Evolutionary conservation across 345 rosid genomes (phyloP).

Genomic region (Eucalyptus brandiana): DNA sequence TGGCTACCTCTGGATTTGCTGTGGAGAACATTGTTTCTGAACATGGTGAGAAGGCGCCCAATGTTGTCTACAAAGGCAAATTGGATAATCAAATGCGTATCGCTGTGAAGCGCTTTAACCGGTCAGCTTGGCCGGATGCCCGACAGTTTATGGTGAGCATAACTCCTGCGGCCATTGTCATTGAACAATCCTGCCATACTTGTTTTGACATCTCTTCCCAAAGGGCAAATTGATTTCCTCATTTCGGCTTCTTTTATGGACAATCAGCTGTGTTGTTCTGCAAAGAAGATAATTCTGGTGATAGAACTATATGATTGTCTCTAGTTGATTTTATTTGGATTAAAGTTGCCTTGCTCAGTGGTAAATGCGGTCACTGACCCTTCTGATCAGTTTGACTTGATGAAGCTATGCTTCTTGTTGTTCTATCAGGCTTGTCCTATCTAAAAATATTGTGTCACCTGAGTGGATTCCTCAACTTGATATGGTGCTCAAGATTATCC

Average conservation of each 20-base stretch:
- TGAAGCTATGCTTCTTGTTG: not conserved
- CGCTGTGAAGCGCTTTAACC: constrained; percentile 83
- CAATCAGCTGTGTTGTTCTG: not conserved
- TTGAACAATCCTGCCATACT: not conserved
- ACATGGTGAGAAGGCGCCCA: constrained; percentile 90
- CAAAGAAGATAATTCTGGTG: not conserved
- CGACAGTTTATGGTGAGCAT: constrained; percentile 59
- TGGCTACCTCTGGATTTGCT: constrained; percentile 84
- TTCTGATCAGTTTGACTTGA: not conserved
- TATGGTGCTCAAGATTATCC: not conserved
- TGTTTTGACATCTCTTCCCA: not conserved
- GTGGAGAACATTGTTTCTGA: constrained; percentile 88
- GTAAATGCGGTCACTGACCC: not conserved
- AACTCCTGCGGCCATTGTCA: not conserved
- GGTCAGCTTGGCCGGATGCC: constrained; percentile 92
- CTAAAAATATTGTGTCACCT: not conserved
- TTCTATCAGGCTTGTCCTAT: not conserved
- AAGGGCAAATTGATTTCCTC: not conserved
- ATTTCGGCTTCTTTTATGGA: not conserved
- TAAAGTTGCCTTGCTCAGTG: not conserved
- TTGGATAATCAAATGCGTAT: constrained; percentile 63
- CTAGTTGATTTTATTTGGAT: not conserved
- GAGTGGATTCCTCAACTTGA: not conserved
- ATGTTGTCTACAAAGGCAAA: constrained; percentile 86
- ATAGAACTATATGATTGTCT: not conserved